Evolutionary conservation across 1,284 basidiomycete genomes (phyloP).

Genomic region (Mycena citricolor): DNA sequence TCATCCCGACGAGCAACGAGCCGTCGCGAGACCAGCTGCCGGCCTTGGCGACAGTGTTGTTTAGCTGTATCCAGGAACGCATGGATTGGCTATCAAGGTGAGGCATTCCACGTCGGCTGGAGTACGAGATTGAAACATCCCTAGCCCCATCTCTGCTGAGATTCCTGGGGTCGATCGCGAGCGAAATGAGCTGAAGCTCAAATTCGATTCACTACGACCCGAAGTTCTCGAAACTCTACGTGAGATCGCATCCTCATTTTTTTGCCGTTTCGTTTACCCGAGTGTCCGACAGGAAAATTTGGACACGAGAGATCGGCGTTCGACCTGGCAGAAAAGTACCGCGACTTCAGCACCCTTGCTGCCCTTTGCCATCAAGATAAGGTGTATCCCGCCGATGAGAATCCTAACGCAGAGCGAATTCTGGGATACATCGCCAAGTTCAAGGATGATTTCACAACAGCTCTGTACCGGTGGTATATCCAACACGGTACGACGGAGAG

Average conservation of each 20-base stretch:
- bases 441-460: constrained; percentile 82
- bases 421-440: constrained; percentile 79
- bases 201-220: constrained; percentile 69
- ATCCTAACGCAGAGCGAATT: constrained; percentile 59
- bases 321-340: constrained; percentile 80
- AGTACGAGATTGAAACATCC: constrained; percentile 1
- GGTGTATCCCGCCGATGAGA: constrained; percentile 62
- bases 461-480: constrained; percentile 87
- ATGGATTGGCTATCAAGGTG: constrained; percentile 69
- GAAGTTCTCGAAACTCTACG: constrained; percentile 76
- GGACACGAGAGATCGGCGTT: constrained; percentile 74
- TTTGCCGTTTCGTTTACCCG: constrained; percentile 9
- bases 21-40: constrained; percentile 65
- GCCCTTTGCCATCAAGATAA: constrained; percentile 74
- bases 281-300: constrained; percentile 50
- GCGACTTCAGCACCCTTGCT: constrained; percentile 81
- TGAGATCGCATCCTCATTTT: constrained; percentile 38
- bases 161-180: constrained; percentile 52
- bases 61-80: constrained; percentile 73
- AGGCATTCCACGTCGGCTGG: constrained; percentile 22
- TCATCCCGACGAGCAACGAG: constrained; percentile 25
- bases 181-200: constrained; percentile 55
- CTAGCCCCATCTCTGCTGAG: constrained; percentile 45
- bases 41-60: constrained; percentile 67
- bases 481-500: constrained; percentile 65